A percentile compares a stretch with the other conserved stretches of the same genome.
These are phyloP conservation scores for Pseudogymnoascus sp. DNA, from an alignment of 2,329 filamentous ascomycete species.

Conservation along the genomic window DNA sequence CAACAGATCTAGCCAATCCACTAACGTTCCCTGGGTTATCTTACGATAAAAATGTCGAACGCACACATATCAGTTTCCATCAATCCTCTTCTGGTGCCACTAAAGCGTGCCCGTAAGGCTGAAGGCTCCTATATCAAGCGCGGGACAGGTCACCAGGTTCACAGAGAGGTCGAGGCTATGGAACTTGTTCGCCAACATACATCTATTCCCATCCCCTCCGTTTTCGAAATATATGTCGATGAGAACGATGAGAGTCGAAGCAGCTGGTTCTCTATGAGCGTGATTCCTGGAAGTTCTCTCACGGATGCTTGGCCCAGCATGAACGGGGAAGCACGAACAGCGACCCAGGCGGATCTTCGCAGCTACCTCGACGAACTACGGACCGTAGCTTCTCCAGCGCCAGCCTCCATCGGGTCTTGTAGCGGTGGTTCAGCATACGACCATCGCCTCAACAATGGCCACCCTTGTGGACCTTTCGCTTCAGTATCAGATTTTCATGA, in stretches of 20 bases:
- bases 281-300: not conserved
- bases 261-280: not conserved
- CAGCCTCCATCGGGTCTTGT: not conserved
- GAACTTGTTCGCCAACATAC: not conserved
- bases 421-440: not conserved
- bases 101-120: not conserved
- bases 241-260: not conserved
- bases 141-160: not conserved
- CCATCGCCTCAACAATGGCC: not conserved
- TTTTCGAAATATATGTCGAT: not conserved
- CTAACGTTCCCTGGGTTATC: not conserved
- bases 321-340: not conserved
- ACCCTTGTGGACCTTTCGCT: not conserved
- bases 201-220: not conserved
- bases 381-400: not conserved
- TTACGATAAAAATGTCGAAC: not conserved
- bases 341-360: not conserved
- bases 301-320: conserved; percentile 13
- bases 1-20: too few species aligned
- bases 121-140: not conserved
- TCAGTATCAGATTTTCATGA: not conserved
- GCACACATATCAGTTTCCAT: not conserved
- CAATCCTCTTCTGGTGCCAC: not conserved
- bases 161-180: not conserved
- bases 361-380: not conserved